Percentiles rank a stretch among this genome's conserved stretches.
Evolutionary conservation across 306 rosid species (phyloP).

Genomic region (Vachellia pachyceras): DNA sequence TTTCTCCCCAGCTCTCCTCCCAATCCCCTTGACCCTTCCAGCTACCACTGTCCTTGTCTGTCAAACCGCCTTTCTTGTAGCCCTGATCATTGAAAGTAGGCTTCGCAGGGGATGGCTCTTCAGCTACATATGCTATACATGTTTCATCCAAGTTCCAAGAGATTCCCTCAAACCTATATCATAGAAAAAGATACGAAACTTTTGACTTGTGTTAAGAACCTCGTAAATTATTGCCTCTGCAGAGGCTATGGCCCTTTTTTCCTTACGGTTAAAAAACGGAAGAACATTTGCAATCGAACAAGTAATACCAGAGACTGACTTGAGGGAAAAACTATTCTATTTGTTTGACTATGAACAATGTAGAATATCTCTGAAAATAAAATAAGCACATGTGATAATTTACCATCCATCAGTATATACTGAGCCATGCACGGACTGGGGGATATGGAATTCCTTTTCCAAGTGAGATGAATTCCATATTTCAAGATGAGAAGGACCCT

Average conservation of each 20-base stretch:
- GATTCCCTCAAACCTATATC: conserved; percentile 89
- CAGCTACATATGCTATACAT: conserved; percentile 84
- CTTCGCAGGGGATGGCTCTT: conserved; percentile 80
- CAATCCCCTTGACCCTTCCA: conserved; percentile 96
- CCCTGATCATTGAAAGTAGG: conserved; percentile 78
- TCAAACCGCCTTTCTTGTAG: conserved; percentile 61
- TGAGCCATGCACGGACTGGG: conserved; percentile 80
- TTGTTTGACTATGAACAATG: conserved; percentile 9
- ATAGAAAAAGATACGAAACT: conserved; percentile 27
- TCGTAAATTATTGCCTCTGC: not conserved
- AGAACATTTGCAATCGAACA: conserved; percentile 8
- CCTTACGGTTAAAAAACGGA: not conserved
- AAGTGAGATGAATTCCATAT: conserved; percentile 72
- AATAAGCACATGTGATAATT: not conserved
- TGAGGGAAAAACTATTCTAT: not conserved
- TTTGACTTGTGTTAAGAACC: conserved; percentile 9
- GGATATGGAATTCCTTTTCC: conserved; percentile 70
- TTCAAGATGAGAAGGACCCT: conserved; percentile 70
- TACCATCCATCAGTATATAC: conserved; percentile 91
- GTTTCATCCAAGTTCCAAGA: conserved; percentile 89
- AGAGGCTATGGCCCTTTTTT: not conserved
- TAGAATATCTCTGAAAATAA: not conserved
- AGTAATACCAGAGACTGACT: conserved; percentile 6
- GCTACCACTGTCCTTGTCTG: conserved; percentile 62
- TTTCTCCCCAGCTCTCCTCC: conserved; percentile 97